phyloP scores from a whole-genome alignment of 176 grass and related monocot species.

The Carex parvula region DNA sequence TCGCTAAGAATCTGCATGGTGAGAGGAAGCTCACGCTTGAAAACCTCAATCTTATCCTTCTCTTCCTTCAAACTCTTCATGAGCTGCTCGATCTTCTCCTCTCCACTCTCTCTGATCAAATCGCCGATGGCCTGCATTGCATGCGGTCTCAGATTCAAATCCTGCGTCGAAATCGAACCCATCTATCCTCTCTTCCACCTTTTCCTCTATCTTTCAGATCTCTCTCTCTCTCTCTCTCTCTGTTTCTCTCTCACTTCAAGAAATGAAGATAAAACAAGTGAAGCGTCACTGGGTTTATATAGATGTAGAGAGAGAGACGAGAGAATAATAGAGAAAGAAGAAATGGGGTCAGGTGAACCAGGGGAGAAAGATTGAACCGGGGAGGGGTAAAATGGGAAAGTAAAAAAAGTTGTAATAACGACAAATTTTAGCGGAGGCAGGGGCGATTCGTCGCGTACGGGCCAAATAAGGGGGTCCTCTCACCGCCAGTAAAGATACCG shows the following conservation, averaged over 20 bases:
- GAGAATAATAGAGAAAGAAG: background rate
- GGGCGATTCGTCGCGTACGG: slow-evolving; percentile 34
- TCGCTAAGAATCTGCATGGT: slow-evolving; percentile 60
- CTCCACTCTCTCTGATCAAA: slow-evolving; percentile 30
- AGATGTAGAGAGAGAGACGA: background rate
- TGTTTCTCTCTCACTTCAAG: background rate
- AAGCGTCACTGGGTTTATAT: slow-evolving; percentile 1
- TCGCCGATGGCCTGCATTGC: slow-evolving; percentile 40
- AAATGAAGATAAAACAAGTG: slow-evolving; percentile 13
- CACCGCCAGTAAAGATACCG: slow-evolving; percentile 9
- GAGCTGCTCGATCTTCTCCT: slow-evolving; percentile 43
- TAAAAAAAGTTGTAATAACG: background rate
- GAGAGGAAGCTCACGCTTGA: slow-evolving; percentile 82
- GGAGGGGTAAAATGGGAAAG: slow-evolving; percentile 21
- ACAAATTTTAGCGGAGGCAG: slow-evolving; percentile 27
- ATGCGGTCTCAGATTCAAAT: slow-evolving; percentile 49
- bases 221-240: background rate
- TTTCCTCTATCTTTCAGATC: background rate
- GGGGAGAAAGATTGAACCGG: background rate
- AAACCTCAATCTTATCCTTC: slow-evolving; percentile 67
- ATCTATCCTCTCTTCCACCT: slow-evolving; percentile 22
- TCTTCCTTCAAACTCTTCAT: slow-evolving; percentile 65
- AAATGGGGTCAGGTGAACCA: background rate
- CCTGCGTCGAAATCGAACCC: slow-evolving; percentile 45
- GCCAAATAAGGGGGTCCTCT: background rate